These are phyloP conservation scores for Flaveria floridana DNA, from an alignment of 140 eudicot species.

Conservation along the genomic window DNA sequence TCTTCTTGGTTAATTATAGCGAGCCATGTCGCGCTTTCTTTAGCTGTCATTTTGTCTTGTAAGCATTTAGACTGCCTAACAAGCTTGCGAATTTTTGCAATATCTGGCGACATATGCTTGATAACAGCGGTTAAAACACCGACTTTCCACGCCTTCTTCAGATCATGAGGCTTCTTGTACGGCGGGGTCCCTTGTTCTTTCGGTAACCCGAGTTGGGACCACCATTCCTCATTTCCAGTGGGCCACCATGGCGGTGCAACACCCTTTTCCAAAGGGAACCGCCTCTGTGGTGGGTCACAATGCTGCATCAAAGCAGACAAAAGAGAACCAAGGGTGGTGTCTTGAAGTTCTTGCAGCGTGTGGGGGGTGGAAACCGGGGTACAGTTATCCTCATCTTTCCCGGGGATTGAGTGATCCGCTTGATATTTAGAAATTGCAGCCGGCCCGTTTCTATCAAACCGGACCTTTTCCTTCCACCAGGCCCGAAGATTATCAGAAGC, in stretches of 20 bases:
- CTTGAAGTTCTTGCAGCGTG: conserved; percentile 63
- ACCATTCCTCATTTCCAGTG: conserved; percentile 61
- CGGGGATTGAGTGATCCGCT: conserved; percentile 50
- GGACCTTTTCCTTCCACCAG: conserved; percentile 72
- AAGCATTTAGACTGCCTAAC: conserved; percentile 65
- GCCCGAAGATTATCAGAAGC: conserved; percentile 70
- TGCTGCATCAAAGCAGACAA: conserved; percentile 69
- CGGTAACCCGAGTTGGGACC: conserved; percentile 57
- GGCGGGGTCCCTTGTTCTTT: conserved; percentile 60
- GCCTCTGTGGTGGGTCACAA: conserved; percentile 66
- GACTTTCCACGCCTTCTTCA: conserved; percentile 62
- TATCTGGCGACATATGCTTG: conserved; percentile 64
- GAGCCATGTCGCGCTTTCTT: conserved; percentile 69
- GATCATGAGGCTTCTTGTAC: conserved; percentile 62
- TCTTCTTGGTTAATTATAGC: conserved; percentile 64
- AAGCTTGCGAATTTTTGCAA: conserved; percentile 59
- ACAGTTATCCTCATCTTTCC: conserved; percentile 43
- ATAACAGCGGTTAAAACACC: conserved; percentile 63
- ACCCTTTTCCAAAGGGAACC: conserved; percentile 63
- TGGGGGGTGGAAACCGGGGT: conserved; percentile 49
- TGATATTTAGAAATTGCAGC: conserved; percentile 62
- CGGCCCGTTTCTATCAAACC: conserved; percentile 65
- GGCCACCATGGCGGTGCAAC: conserved; percentile 76
- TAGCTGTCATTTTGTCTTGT: conserved; percentile 71
- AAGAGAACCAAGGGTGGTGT: conserved; percentile 61